Percentiles rank a stretch among this genome's conserved stretches.
These are phyloP conservation scores for Neocucurbitaria cava DNA, from an alignment of 2,329 filamentous ascomycete species.

Conservation along the genomic window DNA sequence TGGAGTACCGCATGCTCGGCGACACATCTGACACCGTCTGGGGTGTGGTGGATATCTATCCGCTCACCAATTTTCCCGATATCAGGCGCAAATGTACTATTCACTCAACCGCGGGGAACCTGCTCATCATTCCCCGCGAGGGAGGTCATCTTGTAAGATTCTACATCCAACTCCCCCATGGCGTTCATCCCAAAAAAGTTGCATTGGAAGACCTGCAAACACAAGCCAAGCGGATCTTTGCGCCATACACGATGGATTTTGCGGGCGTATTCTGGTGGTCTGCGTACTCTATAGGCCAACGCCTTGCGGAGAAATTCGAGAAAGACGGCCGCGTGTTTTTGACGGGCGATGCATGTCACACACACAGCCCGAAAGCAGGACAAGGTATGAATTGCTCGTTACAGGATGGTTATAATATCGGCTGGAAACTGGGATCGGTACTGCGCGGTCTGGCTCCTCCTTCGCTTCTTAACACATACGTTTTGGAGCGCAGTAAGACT, in stretches of 20 bases:
- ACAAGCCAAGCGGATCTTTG: slow-evolving; percentile 61
- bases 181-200: slow-evolving; percentile 60
- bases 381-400: slow-evolving; percentile 73
- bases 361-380: slow-evolving; percentile 74
- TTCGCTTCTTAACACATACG: slow-evolving; percentile 66
- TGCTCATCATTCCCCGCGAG: slow-evolving; percentile 62
- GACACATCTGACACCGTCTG: slow-evolving; percentile 64
- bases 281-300: slow-evolving; percentile 73
- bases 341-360: slow-evolving; percentile 72
- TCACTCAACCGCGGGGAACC: slow-evolving; percentile 54
- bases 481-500: slow-evolving; percentile 61
- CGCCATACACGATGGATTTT: slow-evolving; percentile 62
- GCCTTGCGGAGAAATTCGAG: slow-evolving; percentile 73
- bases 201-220: slow-evolving; percentile 61
- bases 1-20: slow-evolving; percentile 65
- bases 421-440: slow-evolving; percentile 61
- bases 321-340: slow-evolving; percentile 71
- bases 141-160: slow-evolving; percentile 65
- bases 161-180: slow-evolving; percentile 65
- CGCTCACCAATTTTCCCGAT: slow-evolving; percentile 58
- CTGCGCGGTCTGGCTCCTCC: slow-evolving; percentile 60
- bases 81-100: slow-evolving; percentile 59
- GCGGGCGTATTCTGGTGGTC: slow-evolving; percentile 73
- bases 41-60: slow-evolving; percentile 64
- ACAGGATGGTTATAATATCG: slow-evolving; percentile 66